Conservation (phyloP, 2,329 filamentous ascomycete species). For the Epicoccum nigrum region DNA sequence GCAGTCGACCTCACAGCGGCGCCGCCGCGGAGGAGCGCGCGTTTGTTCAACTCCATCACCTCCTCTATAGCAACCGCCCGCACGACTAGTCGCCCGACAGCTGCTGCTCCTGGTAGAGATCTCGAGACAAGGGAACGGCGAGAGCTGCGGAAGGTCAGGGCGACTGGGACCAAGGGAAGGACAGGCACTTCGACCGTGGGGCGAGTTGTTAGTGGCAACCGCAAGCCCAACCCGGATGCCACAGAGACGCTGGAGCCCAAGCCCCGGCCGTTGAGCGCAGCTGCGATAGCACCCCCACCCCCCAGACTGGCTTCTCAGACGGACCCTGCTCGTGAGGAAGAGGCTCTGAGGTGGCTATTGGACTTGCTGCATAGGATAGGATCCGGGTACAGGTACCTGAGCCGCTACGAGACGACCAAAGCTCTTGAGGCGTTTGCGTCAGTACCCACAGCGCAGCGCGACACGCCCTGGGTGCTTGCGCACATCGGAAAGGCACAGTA, state of each 20-base stretch:
- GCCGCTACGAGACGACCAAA: slow-evolving; percentile 78
- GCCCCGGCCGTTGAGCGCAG: slow-evolving; percentile 45
- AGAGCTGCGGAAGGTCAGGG: slow-evolving; percentile 84
- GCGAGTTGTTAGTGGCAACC: slow-evolving; percentile 86
- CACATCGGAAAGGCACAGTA: slow-evolving; percentile 91
- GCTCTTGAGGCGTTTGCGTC: slow-evolving; percentile 75
- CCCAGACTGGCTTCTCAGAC: slow-evolving; percentile 51
- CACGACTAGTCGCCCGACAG: slow-evolving; percentile 67
- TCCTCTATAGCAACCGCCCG: slow-evolving; percentile 63
- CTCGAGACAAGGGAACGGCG: slow-evolving; percentile 67
- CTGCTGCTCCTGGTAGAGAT: slow-evolving; percentile 58
- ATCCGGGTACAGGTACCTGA: slow-evolving; percentile 76
- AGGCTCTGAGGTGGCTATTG: slow-evolving; percentile 76
- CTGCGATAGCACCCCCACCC: slow-evolving; percentile 31
- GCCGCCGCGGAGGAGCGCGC: slow-evolving; percentile 52
- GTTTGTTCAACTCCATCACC: slow-evolving; percentile 58
- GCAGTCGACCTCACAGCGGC: slow-evolving; percentile 50
- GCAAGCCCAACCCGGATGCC: slow-evolving; percentile 71
- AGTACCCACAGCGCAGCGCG: slow-evolving; percentile 75
- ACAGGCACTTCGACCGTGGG: slow-evolving; percentile 74
- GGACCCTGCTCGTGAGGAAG: slow-evolving; percentile 71
- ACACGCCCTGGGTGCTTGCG: slow-evolving; percentile 91
- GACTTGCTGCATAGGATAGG: slow-evolving; percentile 84
- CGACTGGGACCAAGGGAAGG: slow-evolving; percentile 71
- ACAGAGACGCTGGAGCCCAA: slow-evolving; percentile 74